Evolutionary conservation across 371 early-diverging fungal genomes (phyloP).

Genomic region (Mortierella sp.): DNA sequence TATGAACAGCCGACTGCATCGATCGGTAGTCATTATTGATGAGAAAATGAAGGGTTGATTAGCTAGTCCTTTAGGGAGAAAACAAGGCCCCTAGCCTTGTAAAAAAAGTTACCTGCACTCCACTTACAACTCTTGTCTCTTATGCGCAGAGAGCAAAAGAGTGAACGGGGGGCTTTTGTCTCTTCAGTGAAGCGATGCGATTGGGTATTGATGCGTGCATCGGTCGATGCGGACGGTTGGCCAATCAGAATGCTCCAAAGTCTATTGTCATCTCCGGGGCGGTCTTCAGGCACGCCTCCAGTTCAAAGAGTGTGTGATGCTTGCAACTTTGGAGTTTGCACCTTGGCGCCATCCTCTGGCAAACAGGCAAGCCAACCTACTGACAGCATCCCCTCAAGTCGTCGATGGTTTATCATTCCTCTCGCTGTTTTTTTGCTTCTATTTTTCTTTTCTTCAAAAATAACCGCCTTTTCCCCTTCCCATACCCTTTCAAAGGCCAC

Average conservation of each 20-base stretch:
- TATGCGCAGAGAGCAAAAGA: background rate
- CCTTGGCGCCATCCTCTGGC: background rate
- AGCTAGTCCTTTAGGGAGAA: background rate
- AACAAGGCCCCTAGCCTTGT: background rate
- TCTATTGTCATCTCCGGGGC: background rate
- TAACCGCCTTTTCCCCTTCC: background rate
- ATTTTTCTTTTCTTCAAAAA: background rate
- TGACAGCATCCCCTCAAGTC: background rate
- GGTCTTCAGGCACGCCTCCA: background rate
- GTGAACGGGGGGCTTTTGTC: background rate
- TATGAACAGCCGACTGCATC: background rate
- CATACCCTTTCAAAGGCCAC: slow-evolving; percentile 1
- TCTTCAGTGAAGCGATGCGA: background rate
- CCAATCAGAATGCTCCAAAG: background rate
- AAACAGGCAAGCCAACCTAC: background rate
- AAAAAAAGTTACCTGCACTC: background rate
- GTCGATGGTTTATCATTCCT: background rate
- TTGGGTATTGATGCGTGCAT: background rate
- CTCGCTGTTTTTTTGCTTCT: background rate
- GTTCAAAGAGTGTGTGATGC: background rate
- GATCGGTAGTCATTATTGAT: background rate
- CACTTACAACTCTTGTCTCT: background rate
- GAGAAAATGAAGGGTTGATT: background rate
- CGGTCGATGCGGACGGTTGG: background rate
- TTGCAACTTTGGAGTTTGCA: no score